Percentiles rank a stretch among this genome's conserved stretches.
phyloP scores from a whole-genome alignment of 2,329 filamentous ascomycete genomes.

The Hypoxylon sp. region DNA sequence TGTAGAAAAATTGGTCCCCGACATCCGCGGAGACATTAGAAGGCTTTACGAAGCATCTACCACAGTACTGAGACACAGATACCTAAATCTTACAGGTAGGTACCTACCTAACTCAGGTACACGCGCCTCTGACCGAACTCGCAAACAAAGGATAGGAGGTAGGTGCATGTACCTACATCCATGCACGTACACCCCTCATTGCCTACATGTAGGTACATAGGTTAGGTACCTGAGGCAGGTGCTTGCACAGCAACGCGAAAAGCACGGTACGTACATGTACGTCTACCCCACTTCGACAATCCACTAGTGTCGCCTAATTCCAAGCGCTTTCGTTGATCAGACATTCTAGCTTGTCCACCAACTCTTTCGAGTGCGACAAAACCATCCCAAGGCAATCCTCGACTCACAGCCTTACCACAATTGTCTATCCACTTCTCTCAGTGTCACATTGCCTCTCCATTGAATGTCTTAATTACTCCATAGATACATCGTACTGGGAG shows the following conservation, averaged over 20 bases:
- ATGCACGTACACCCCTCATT: no score
- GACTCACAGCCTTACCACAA: slow-evolving; percentile 37
- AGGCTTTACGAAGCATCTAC: neutral
- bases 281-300: slow-evolving; percentile 23
- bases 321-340: slow-evolving; percentile 26
- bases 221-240: slow-evolving; percentile 5
- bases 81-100: no score
- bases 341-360: slow-evolving; percentile 5
- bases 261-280: slow-evolving; percentile 9
- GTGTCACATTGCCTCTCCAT: slow-evolving; percentile 32
- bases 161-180: no score
- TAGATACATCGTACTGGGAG: slow-evolving; percentile 12
- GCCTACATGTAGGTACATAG: slow-evolving; percentile 7
- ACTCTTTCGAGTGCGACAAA: slow-evolving; percentile 36
- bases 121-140: neutral
- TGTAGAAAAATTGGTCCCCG: neutral
- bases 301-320: slow-evolving; percentile 29
- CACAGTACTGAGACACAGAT: no score
- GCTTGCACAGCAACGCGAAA: neutral
- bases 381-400: slow-evolving; percentile 30
- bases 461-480: slow-evolving; percentile 24
- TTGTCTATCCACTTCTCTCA: slow-evolving; percentile 21
- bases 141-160: neutral
- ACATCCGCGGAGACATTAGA: neutral
- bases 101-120: neutral